Evolutionary conservation across 2,329 filamentous ascomycete species (phyloP).

Genomic region (Nemania serpens): DNA sequence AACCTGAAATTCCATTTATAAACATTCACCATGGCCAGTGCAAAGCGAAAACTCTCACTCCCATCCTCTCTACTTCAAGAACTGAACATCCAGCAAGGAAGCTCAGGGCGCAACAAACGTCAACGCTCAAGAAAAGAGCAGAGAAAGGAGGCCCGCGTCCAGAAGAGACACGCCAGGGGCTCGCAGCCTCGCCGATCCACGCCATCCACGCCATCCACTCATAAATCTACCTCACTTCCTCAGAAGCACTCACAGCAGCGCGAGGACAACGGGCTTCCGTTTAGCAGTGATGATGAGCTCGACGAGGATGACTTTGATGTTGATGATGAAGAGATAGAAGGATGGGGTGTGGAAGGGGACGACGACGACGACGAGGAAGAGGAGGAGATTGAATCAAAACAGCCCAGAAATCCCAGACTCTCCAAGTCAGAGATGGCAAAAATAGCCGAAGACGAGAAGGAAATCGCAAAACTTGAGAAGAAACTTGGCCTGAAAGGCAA

Average conservation of each 20-base stretch:
- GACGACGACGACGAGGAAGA: constrained; percentile 32
- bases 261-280: constrained; percentile 13
- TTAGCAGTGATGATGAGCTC: constrained; percentile 29
- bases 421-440: constrained; percentile 59
- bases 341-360: constrained; percentile 2
- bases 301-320: constrained; percentile 25
- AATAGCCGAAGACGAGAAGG: constrained; percentile 80
- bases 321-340: constrained; percentile 23
- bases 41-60: constrained; percentile 47
- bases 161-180: constrained; percentile 38
- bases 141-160: constrained; percentile 38
- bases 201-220: constrained; percentile 20
- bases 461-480: constrained; percentile 86
- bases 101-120: constrained; percentile 26
- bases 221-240: constrained; percentile 2
- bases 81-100: constrained; percentile 43
- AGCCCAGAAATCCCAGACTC: constrained; percentile 28
- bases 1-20: background rate
- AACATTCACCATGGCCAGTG: constrained; percentile 13
- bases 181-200: constrained; percentile 32
- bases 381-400: constrained; percentile 40
- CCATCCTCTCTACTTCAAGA: constrained; percentile 51
- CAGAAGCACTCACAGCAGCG: constrained; percentile 7
- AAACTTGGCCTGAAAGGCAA: constrained; percentile 81
- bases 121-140: constrained; percentile 41